A percentile compares a stretch with the other conserved stretches of the same genome.
Conservation (phyloP, 2,329 filamentous ascomycete species). For the Xylariaceae sp. region DNA sequence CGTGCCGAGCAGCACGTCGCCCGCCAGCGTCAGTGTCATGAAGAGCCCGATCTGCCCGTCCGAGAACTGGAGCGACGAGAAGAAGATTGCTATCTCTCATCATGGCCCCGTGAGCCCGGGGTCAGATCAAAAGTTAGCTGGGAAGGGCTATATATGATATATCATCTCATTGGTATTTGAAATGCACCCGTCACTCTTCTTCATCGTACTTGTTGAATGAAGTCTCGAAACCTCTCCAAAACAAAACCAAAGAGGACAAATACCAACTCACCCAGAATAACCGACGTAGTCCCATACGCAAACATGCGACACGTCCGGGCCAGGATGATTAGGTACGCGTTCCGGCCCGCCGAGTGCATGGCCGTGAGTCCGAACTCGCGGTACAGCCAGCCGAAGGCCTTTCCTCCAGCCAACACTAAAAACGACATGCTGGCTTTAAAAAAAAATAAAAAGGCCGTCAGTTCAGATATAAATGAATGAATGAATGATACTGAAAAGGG, state of each 20-base stretch:
- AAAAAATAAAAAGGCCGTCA: too few species aligned
- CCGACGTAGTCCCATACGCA: constrained; percentile 55
- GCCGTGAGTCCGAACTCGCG: constrained; percentile 45
- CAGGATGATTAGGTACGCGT: constrained; percentile 51
- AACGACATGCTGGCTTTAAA: neutral
- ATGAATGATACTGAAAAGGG: too few species aligned
- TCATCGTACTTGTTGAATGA: too few species aligned
- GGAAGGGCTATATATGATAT: too few species aligned
- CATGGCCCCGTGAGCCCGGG: too few species aligned
- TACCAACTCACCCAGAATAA: constrained; percentile 44
- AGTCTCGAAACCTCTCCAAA: too few species aligned
- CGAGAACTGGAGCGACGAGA: constrained; percentile 49
- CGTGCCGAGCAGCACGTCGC: constrained; percentile 55
- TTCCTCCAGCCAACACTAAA: constrained; percentile 1
- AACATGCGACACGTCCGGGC: constrained; percentile 52
- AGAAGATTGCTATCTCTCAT: constrained; percentile 54
- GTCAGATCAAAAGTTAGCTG: too few species aligned
- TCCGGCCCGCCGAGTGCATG: constrained; percentile 39
- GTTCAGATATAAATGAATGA: too few species aligned
- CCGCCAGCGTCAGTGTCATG: constrained; percentile 57
- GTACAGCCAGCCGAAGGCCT: constrained; percentile 31
- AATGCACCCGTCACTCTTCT: too few species aligned
- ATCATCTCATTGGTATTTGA: too few species aligned
- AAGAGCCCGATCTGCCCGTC: constrained; percentile 58
- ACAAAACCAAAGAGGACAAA: neutral